Evolutionary conservation across 2,329 filamentous ascomycete species (phyloP).

Genomic region (Diaporthe destruens): DNA sequence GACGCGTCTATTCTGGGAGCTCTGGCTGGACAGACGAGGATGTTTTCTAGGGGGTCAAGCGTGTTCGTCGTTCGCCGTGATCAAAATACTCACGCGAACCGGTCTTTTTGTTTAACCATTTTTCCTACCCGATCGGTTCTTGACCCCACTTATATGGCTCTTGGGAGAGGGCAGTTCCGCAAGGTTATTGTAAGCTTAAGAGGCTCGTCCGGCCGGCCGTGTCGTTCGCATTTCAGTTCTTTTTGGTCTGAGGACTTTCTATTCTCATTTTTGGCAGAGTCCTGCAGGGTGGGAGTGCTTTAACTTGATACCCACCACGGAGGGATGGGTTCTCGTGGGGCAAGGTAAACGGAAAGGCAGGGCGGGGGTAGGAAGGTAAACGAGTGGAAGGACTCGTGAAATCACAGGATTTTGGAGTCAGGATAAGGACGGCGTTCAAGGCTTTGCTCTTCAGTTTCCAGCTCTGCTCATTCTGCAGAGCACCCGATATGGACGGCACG

Average conservation of each 20-base stretch:
- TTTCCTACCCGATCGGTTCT: constrained; percentile 33
- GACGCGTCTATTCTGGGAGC: constrained; percentile 72
- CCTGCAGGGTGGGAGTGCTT: constrained; percentile 1
- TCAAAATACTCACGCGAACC: constrained; percentile 28
- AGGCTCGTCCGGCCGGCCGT: constrained; percentile 35
- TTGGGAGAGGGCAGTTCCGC: constrained; percentile 16
- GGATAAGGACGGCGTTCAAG: constrained; percentile 36
- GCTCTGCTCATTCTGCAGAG: constrained; percentile 6
- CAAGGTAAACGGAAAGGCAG: constrained; percentile 18
- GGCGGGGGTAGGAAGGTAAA: neutral
- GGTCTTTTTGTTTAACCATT: constrained; percentile 8
- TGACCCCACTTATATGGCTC: constrained; percentile 27
- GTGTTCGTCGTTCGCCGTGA: constrained; percentile 40
- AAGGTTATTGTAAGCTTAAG: constrained; percentile 12
- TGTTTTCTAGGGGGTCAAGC: constrained; percentile 60
- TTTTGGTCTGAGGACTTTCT: constrained; percentile 9
- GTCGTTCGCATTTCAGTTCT: constrained; percentile 17
- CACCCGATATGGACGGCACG: constrained; percentile 6
- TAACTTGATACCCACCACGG: constrained; percentile 22
- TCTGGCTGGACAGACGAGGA: constrained; percentile 77
- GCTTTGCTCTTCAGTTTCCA: constrained; percentile 11
- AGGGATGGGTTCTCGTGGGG: constrained; percentile 7
- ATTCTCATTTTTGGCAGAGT: constrained; percentile 9
- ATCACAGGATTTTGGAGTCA: constrained; percentile 34
- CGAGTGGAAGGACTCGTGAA: constrained; percentile 7